phyloP scores from a whole-genome alignment of 169 alveolate genomes.

The Babesia ovis region DNA sequence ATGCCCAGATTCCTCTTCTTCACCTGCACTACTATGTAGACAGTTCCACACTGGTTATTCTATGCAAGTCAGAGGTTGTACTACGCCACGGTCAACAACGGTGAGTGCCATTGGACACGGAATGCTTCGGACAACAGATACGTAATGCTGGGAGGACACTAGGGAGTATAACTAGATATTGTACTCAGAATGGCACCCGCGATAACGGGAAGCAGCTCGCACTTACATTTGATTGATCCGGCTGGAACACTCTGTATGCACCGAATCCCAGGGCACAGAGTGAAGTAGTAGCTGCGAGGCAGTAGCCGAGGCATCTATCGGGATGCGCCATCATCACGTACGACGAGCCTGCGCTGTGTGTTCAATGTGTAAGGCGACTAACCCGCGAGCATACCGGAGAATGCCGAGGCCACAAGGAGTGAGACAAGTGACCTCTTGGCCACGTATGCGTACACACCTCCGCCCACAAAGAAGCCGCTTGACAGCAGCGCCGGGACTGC shows the following conservation, averaged over 20 bases:
- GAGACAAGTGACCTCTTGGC: slow-evolving; percentile 18
- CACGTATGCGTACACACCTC: slow-evolving; percentile 27
- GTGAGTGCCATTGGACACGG: neutral
- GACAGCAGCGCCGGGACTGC: slow-evolving; percentile 15
- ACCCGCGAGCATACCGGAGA: slow-evolving; percentile 24
- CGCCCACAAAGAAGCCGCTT: slow-evolving; percentile 37
- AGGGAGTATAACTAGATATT: neutral
- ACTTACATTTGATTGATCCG: slow-evolving; percentile 1
- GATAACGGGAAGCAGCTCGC: neutral
- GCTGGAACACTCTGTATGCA: slow-evolving; percentile 7
- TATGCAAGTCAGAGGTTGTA: neutral
- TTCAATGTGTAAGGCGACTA: neutral
- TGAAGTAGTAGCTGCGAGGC: slow-evolving; percentile 23
- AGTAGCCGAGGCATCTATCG: slow-evolving; percentile 5
- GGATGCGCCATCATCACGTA: slow-evolving; percentile 8
- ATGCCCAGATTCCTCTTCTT: slow-evolving; percentile 7
- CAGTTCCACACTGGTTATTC: neutral
- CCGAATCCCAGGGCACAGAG: slow-evolving; percentile 12
- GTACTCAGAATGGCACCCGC: neutral
- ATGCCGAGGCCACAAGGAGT: neutral
- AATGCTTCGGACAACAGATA: neutral
- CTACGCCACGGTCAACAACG: neutral
- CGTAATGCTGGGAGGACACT: neutral
- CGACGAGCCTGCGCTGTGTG: slow-evolving; percentile 12
- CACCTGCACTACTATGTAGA: neutral